Evolutionary conservation across 2,329 filamentous ascomycete genomes (phyloP).

Genomic region (Fonsecaea nubica): DNA sequence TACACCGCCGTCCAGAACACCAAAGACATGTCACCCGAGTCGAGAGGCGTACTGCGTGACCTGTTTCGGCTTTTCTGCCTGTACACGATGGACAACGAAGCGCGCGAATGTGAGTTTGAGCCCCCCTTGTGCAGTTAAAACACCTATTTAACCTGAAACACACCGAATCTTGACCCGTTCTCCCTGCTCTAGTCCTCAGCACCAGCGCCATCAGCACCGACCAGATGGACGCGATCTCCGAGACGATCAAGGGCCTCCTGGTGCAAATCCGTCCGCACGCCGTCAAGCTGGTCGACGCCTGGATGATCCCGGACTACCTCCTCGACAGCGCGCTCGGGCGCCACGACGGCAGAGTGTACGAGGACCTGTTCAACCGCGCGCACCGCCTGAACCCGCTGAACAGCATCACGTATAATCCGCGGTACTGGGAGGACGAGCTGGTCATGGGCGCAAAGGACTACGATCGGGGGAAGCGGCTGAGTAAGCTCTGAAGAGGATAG

Average conservation of each 20-base stretch:
- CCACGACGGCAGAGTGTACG: conserved; percentile 76
- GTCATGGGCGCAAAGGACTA: conserved; percentile 8
- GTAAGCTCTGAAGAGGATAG: neutral
- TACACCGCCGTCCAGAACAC: neutral
- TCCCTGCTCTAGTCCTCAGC: conserved; percentile 60
- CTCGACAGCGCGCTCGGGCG: conserved; percentile 71
- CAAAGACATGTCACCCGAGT: conserved; percentile 58
- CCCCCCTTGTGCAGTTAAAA: no score
- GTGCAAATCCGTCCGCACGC: conserved; percentile 76
- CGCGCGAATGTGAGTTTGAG: conserved; percentile 60
- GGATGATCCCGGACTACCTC: conserved; percentile 79
- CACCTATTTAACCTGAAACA: no score
- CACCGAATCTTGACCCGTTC: neutral
- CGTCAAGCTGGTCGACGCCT: conserved; percentile 72
- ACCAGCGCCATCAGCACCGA: conserved; percentile 65
- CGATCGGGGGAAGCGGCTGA: conserved; percentile 7
- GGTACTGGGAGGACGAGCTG: conserved; percentile 8
- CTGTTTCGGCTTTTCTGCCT: conserved; percentile 55
- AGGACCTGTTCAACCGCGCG: conserved; percentile 75
- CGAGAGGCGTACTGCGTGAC: conserved; percentile 46
- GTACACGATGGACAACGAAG: conserved; percentile 70
- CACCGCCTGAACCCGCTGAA: conserved; percentile 5
- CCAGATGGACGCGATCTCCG: conserved; percentile 42
- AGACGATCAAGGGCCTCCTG: conserved; percentile 61
- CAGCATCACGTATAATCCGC: conserved; percentile 4